Evolutionary conservation across 441 rosid genomes (phyloP).

Genomic region (Biscutella laevigata): DNA sequence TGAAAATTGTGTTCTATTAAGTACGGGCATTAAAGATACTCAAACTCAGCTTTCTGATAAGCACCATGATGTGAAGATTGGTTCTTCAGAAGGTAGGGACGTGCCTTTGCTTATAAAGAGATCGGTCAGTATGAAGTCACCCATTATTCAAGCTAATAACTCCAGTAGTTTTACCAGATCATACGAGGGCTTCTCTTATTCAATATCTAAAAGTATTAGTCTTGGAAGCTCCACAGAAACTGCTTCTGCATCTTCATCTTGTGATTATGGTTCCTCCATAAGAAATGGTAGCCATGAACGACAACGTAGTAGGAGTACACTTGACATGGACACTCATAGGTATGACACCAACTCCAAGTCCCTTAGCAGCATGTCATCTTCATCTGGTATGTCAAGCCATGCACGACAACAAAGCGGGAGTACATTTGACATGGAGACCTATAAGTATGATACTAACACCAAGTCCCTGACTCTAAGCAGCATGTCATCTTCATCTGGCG

Average conservation of each 20-base stretch:
- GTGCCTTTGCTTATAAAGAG: slow-evolving; percentile 66
- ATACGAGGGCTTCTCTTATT: slow-evolving; percentile 61
- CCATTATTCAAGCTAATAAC: slow-evolving; percentile 57
- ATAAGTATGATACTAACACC: slow-evolving; percentile 41
- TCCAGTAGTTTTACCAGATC: slow-evolving; percentile 41
- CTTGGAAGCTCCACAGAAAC: slow-evolving; percentile 83
- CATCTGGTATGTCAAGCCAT: too few relatives aligned
- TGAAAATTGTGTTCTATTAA: slow-evolving; percentile 28
- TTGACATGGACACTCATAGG: slow-evolving; percentile 59
- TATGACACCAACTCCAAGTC: too few relatives aligned
- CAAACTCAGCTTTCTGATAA: slow-evolving; percentile 28
- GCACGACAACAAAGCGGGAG: slow-evolving; percentile 65
- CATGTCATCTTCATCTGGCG: slow-evolving; percentile 49
- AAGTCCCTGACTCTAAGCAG: slow-evolving; percentile 64
- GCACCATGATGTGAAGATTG: slow-evolving; percentile 31
- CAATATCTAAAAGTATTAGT: slow-evolving; percentile 57
- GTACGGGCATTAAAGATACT: slow-evolving; percentile 29
- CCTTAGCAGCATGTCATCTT: too few relatives aligned
- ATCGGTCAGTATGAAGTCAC: slow-evolving; percentile 76
- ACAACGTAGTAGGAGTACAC: slow-evolving; percentile 64
- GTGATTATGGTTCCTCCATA: slow-evolving; percentile 63
- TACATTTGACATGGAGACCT: slow-evolving; percentile 62
- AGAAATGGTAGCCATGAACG: slow-evolving; percentile 54
- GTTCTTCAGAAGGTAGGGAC: slow-evolving; percentile 47
- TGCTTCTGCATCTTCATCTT: slow-evolving; percentile 76